Base-by-base conservation (phyloP, 164 flowering plant genomes). In the Umbellularia californica region DNA sequence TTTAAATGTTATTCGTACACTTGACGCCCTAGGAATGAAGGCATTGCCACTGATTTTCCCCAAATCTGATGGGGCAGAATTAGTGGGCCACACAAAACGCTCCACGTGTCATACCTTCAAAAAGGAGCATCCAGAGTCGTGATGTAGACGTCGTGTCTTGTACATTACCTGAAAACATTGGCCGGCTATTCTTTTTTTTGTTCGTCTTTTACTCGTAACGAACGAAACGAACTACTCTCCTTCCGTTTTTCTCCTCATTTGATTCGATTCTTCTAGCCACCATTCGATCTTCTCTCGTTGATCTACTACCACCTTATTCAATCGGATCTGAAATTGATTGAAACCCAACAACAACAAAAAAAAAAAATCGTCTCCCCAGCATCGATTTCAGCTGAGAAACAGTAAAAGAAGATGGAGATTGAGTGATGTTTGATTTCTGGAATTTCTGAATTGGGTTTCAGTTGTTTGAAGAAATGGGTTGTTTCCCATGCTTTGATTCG, bases 401-500 rank as follows among this genome's bases (percentile, higher is more conserved):
- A n/a, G 67, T 41, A 2, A 63, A 14, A 41, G 28, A 63, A 47
- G 20, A 6, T 33, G 35, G 65, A 14, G 64, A 58, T 30, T 74
- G 62, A 58, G 33, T 76, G 74, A 65, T 72, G 27, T 70, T 65
- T 64, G 50, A 64, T 55, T 52, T 76, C 19, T 77, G 47, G 72
- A 60, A 3, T 63, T 62, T 47, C n/a, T 27, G 68, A 12, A 60
- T 30, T 71, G 71, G 27, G 58, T 27, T 72, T 70, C 51, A 73
- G 68, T 71, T 69, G 68, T 62, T 77, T 62, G 73, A 30, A 71
- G 74, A 72, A 25, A 83, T 83, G 85, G 85, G 85, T 69, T 83
- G 85, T 66, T 83, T 83, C 65, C 71, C 85, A 25, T 83, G 85
- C 64, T 83, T 83, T 27, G 85, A 80, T 72, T 80, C 85, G n/a